phyloP scores from a whole-genome alignment of 2,329 filamentous ascomycete species.

The Dothideomycetes sp. region DNA sequence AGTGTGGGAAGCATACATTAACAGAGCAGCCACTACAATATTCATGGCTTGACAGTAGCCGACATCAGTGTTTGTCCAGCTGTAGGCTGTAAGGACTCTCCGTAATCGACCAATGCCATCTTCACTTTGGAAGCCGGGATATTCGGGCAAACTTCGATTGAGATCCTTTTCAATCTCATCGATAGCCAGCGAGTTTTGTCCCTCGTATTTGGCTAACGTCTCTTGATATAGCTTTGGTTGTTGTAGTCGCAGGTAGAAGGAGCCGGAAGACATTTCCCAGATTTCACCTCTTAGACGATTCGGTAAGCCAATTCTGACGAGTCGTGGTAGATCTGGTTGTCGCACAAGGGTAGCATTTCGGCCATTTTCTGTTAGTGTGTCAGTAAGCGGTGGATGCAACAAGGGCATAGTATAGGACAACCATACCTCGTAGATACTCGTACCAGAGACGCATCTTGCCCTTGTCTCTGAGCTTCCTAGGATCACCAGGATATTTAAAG shows the following conservation, averaged over 20 bases:
- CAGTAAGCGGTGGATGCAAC: not conserved
- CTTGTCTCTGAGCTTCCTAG: constrained; percentile 82
- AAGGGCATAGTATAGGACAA: not conserved
- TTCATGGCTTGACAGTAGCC: constrained; percentile 99
- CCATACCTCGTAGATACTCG: constrained; percentile 62
- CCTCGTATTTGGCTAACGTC: constrained; percentile 71
- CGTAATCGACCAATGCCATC: constrained; percentile 86
- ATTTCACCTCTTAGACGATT: constrained; percentile 88
- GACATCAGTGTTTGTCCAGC: constrained; percentile 90
- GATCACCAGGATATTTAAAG: constrained; percentile 90
- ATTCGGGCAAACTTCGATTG: constrained; percentile 91
- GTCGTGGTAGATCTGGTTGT: constrained; percentile 94
- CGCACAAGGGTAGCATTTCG: constrained; percentile 84
- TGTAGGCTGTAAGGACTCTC: constrained; percentile 89
- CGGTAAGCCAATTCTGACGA: constrained; percentile 88
- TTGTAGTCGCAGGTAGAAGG: constrained; percentile 76
- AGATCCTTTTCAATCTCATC: constrained; percentile 99
- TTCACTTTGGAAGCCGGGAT: constrained; percentile 92
- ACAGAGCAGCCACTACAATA: constrained; percentile 91
- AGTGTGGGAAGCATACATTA: constrained; percentile 51
- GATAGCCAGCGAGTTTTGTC: constrained; percentile 84
- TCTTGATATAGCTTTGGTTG: constrained; percentile 75
- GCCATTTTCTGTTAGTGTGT: constrained; percentile 60
- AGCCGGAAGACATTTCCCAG: constrained; percentile 91
- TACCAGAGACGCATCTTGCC: constrained; percentile 98